A percentile compares a stretch with the other conserved stretches of the same genome.
These are phyloP conservation scores for Paraleonurus japonicus DNA, from an alignment of 257 asterid species.

Conservation along the genomic window DNA sequence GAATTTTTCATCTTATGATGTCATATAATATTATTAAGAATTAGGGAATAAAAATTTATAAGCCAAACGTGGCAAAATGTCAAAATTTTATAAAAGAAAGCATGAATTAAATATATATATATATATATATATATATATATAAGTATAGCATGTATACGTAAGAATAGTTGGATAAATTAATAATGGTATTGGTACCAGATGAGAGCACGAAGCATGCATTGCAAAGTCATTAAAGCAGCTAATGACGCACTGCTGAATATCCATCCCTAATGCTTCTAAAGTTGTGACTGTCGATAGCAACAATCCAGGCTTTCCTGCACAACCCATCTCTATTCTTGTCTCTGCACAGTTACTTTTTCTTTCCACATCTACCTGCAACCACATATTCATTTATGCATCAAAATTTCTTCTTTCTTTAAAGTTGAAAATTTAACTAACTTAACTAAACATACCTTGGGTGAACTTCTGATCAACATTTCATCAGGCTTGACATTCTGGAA, in stretches of 20 bases:
- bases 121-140: no score
- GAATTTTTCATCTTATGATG: no score
- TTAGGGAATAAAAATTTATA: no score
- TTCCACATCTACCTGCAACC: conserved; percentile 22
- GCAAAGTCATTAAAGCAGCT: conserved; percentile 74
- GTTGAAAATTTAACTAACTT: background rate
- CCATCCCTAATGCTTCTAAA: conserved; percentile 68
- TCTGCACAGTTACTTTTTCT: conserved; percentile 11
- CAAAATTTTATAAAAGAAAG: no score
- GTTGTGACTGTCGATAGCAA: conserved; percentile 72
- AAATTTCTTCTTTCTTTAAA: background rate
- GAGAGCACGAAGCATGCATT: conserved; percentile 66
- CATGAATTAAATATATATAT: no score
- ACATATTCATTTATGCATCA: background rate
- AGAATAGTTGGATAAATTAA: no score
- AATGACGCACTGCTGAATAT: conserved; percentile 71
- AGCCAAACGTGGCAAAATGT: no score
- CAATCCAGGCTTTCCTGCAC: conserved; percentile 47
- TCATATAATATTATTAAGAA: no score
- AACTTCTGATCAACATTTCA: conserved; percentile 40
- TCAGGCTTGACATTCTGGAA: conserved; percentile 19
- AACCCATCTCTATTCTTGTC: conserved; percentile 24
- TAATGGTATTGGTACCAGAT: conserved; percentile 7
- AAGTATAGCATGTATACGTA: no score
- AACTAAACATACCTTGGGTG: conserved; percentile 58